These are phyloP conservation scores for Colletotrichum godetiae DNA, from an alignment of 2,329 filamentous ascomycete species.

Conservation along the genomic window DNA sequence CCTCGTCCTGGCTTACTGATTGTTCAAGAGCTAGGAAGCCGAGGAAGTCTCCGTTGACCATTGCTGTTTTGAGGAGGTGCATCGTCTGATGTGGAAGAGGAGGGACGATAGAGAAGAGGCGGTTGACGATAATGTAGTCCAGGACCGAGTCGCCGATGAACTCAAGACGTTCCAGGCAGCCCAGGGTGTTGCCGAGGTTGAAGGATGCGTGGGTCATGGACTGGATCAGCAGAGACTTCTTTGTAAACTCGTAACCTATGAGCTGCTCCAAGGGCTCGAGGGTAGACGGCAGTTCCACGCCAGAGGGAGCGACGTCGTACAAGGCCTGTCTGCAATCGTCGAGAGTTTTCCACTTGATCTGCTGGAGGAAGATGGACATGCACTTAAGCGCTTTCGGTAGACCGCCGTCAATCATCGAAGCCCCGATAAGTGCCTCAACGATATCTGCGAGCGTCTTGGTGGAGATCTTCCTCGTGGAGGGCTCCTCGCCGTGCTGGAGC, in stretches of 20 bases:
- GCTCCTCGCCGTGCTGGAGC: conserved; percentile 37
- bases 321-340: conserved; percentile 54
- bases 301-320: conserved; percentile 51
- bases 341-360: conserved; percentile 65
- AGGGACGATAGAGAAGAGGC: conserved; percentile 61
- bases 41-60: conserved; percentile 85
- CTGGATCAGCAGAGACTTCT: conserved; percentile 77
- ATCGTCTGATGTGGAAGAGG: conserved; percentile 68
- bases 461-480: conserved; percentile 58
- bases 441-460: conserved; percentile 90
- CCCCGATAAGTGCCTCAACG: conserved; percentile 86
- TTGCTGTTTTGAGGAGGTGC: conserved; percentile 79
- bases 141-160: conserved; percentile 90
- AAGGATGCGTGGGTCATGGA: conserved; percentile 82
- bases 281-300: conserved; percentile 50
- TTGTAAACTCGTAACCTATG: conserved; percentile 77
- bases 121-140: conserved; percentile 78
- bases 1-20: conserved; percentile 40
- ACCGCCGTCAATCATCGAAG: conserved; percentile 76
- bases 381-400: conserved; percentile 71
- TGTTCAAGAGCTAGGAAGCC: conserved; percentile 78
- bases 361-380: conserved; percentile 73
- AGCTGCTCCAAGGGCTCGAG: conserved; percentile 69
- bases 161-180: conserved; percentile 79
- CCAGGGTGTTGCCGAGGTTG: conserved; percentile 55